Evolutionary conservation across 768 basidiomycete species (phyloP), one percentile per base, ranked within the genome.

Genomic region (Boletellus emodensis): DNA sequence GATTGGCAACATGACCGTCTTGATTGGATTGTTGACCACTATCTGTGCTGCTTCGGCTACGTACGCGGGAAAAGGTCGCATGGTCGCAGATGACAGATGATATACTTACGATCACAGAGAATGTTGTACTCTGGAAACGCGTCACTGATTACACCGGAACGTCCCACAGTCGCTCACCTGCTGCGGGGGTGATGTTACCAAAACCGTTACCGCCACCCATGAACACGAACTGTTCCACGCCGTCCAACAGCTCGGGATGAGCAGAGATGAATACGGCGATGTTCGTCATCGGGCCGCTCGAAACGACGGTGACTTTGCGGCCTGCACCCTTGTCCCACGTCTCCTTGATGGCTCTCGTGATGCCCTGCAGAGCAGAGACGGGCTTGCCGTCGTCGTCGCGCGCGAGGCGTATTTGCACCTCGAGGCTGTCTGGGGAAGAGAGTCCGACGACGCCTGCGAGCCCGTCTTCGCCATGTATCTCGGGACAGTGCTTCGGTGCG

Each of bases 171-270:
- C 3, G 53, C 69, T 40, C 49, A 82, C 83, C 82, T 59, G 89
- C 90, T 11, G 82, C 84, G 13, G 90, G 73, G 8, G 87, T 84
- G 30, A 85, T 74, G 61, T 94, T 94, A 0, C 92, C 91, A 20
- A 89, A 62, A 9, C 91, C 91, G 26, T 90, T 83, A 3, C 83
- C 90, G n/a, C 92, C 92, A 11, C 92, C 92, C 92, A 95, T 94
- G 60, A 91, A 76, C 13, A 81, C 76, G 38, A 82, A 71, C 46
- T 78, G 69, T 37, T 75, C 73, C 6, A 83, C 66, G 11, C 69
- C 76, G 3, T 71, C 71, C 17, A 79, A 54, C 3, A 84, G 68
- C 26, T 80, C 73, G 0, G 82, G 79, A 71, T 82, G 79, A 2
- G 76, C 77, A 50, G 73, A 72, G 15, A 84, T 72, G 57, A 90